A percentile compares a stretch with the other conserved stretches of the same genome.
phyloP scores from a whole-genome alignment of 352 stramenopile genomes.

The Phytopythium litorale region DNA sequence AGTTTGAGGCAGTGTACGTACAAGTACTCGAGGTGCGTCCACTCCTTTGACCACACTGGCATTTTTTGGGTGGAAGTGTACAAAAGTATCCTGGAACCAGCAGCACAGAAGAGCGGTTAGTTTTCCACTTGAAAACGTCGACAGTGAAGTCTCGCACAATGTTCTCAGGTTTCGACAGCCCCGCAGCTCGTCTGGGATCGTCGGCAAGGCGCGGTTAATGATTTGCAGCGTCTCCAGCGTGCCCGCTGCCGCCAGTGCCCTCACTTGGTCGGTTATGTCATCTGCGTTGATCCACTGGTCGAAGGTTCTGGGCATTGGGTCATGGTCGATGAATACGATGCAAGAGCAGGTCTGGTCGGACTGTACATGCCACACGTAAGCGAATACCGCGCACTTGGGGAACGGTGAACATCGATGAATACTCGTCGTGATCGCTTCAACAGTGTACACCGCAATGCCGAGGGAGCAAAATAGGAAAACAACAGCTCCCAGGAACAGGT shows the following conservation, averaged over 20 bases:
- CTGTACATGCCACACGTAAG: conserved; percentile 32
- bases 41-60: conserved; percentile 23
- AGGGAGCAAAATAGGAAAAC: conserved; percentile 39
- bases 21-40: conserved; percentile 28
- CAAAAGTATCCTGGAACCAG: conserved; percentile 21
- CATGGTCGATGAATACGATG: conserved; percentile 30
- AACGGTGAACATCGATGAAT: conserved; percentile 23
- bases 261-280: conserved; percentile 26
- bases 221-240: conserved; percentile 37
- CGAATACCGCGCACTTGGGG: conserved; percentile 32
- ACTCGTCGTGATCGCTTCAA: conserved; percentile 19
- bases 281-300: conserved; percentile 29
- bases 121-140: not conserved
- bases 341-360: conserved; percentile 23
- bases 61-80: conserved; percentile 25
- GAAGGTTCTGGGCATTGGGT: conserved; percentile 18
- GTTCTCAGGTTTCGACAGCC: conserved; percentile 22
- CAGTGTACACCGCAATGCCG: conserved; percentile 28
- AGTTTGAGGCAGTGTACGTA: conserved; percentile 6
- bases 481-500: conserved; percentile 27
- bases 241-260: conserved; percentile 19
- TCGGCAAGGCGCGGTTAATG: conserved; percentile 29
- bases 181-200: conserved; percentile 26
- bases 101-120: not conserved
- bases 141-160: conserved; percentile 9